phyloP scores from a whole-genome alignment of 108 stramenopile genomes.

The Pseudonitzschia multiseries region DNA sequence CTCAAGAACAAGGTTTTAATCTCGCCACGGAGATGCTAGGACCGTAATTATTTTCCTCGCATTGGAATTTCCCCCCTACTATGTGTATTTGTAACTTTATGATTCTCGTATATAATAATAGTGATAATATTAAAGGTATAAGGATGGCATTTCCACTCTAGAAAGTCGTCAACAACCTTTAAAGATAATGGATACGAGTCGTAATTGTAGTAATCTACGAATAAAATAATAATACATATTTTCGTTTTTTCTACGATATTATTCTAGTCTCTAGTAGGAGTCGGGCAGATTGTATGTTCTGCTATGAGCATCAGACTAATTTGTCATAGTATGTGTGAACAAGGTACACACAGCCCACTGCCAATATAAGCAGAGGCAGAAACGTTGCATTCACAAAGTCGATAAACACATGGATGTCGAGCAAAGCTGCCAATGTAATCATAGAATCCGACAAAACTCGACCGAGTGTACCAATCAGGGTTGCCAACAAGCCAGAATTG shows the following conservation, averaged over 20 bases:
- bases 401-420: conserved; percentile 49
- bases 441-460: conserved; percentile 63
- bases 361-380: conserved; percentile 49
- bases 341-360: conserved; percentile 38
- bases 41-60: neutral
- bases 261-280: no score
- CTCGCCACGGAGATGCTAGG: neutral
- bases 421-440: conserved; percentile 50
- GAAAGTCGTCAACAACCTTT: neutral
- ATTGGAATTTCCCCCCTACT: neutral
- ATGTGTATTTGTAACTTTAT: no score
- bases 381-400: conserved; percentile 71
- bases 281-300: neutral
- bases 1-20: neutral
- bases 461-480: conserved; percentile 66
- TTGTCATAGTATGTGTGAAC: conserved; percentile 39
- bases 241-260: neutral
- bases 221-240: no score
- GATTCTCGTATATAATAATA: neutral
- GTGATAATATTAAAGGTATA: no score
- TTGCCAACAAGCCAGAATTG: conserved; percentile 62
- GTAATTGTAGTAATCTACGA: neutral
- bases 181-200: no score
- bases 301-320: conserved; percentile 25
- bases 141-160: neutral